Conservation (phyloP, 768 basidiomycete species). For the Pisolithus marmoratus region DNA sequence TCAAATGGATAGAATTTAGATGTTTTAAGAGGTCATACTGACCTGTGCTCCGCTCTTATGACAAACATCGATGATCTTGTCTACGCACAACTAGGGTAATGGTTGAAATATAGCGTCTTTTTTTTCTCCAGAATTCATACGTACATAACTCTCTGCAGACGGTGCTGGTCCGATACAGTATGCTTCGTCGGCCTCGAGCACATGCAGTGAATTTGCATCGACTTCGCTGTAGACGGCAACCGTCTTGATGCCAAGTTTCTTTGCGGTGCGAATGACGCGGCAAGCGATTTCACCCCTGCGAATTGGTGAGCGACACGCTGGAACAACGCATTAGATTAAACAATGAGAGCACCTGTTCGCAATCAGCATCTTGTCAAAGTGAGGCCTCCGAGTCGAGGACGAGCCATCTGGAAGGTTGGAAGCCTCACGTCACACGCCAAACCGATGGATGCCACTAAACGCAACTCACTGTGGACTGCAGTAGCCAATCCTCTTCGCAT, state of each 20-base stretch:
- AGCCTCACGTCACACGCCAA: not conserved
- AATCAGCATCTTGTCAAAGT: conserved; percentile 88
- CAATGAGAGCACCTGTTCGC: conserved; percentile 63
- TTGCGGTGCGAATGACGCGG: conserved; percentile 87
- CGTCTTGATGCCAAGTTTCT: conserved; percentile 81
- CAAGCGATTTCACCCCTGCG: conserved; percentile 92
- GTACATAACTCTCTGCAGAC: conserved; percentile 83
- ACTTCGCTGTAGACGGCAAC: conserved; percentile 91
- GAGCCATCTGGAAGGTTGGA: not conserved
- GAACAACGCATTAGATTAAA: not conserved
- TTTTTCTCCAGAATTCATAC: conserved; percentile 21
- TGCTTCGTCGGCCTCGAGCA: conserved; percentile 83
- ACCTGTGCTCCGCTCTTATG: conserved; percentile 81
- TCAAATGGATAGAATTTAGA: not conserved
- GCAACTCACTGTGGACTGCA: conserved; percentile 12
- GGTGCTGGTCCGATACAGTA: conserved; percentile 91
- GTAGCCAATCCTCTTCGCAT: conserved; percentile 14
- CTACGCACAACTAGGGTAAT: conserved; percentile 61
- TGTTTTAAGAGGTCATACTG: conserved; percentile 11
- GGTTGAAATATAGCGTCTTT: not conserved
- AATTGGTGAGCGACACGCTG: not conserved
- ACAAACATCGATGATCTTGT: conserved; percentile 85
- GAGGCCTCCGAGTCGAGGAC: conserved; percentile 34
- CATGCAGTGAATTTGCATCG: conserved; percentile 77
- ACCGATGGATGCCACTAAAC: not conserved